These are phyloP conservation scores for Heterobasidion irregulare DNA, from an alignment of 1,284 basidiomycete genomes.

Conservation along the genomic window DNA sequence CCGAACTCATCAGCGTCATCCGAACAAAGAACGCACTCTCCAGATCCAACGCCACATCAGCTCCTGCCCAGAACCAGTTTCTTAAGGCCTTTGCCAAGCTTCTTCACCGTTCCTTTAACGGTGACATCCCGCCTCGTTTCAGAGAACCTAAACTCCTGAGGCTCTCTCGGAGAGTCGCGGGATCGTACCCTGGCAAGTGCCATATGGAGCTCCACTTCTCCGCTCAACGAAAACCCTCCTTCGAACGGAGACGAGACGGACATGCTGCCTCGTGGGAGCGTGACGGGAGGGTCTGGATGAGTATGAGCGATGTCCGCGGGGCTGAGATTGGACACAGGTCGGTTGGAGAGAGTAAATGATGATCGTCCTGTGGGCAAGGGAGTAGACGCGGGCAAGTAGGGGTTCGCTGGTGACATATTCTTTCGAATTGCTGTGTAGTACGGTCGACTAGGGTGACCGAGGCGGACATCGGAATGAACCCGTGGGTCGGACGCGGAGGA, in stretches of 20 bases:
- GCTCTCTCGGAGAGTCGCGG: constrained; percentile 19
- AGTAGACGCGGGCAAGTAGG: constrained; percentile 17
- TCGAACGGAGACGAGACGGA: constrained; percentile 12
- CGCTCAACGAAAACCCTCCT: constrained; percentile 46
- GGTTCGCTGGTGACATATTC: constrained; percentile 37
- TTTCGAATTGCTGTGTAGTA: constrained; percentile 57
- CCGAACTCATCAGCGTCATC: too few species aligned
- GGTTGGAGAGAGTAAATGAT: constrained; percentile 6
- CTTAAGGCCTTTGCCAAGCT: neutral
- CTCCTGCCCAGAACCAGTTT: too few species aligned
- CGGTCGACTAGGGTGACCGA: constrained; percentile 48
- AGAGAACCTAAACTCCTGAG: constrained; percentile 20
- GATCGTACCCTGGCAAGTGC: constrained; percentile 36
- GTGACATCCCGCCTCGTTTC: constrained; percentile 13
- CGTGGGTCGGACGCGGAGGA: neutral
- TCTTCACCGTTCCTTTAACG: constrained; percentile 1
- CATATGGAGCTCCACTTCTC: constrained; percentile 50
- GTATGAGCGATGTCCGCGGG: neutral
- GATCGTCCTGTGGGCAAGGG: constrained; percentile 13
- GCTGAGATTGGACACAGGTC: neutral
- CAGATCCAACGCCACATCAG: too few species aligned
- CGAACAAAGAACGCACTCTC: too few species aligned
- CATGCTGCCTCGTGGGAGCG: constrained; percentile 3
- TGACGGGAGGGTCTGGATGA: neutral
- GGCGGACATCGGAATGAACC: constrained; percentile 20